Conservation (phyloP, 1,139 yeast genomes). For the Suhomyces bolitotheri region DNA sequence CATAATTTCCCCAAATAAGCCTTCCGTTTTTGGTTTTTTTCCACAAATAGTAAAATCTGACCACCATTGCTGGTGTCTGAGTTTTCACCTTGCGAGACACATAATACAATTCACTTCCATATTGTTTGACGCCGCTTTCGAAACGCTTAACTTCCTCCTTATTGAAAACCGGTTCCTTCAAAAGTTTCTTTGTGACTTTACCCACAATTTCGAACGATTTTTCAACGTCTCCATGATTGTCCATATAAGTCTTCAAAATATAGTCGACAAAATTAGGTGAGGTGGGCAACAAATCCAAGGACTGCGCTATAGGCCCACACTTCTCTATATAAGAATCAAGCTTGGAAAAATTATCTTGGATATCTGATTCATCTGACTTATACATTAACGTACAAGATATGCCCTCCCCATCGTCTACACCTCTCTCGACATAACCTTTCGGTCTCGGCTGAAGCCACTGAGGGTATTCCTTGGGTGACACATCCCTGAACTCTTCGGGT, state of each 20-base stretch:
- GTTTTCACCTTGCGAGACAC: constrained; percentile 68
- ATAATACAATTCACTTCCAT: constrained; percentile 80
- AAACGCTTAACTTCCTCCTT: constrained; percentile 64
- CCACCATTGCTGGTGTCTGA: constrained; percentile 74
- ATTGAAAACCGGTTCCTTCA: constrained; percentile 76
- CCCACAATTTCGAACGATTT: constrained; percentile 43
- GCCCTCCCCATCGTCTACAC: constrained; percentile 60
- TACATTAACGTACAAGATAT: constrained; percentile 67
- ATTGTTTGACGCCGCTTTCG: constrained; percentile 70
- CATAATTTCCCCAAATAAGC: constrained; percentile 78
- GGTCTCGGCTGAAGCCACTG: constrained; percentile 81
- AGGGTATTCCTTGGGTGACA: constrained; percentile 53
- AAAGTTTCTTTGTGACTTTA: constrained; percentile 52
- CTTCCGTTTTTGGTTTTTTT: constrained; percentile 80
- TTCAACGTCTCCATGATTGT: constrained; percentile 48
- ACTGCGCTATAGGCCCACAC: constrained; percentile 59
- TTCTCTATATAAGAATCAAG: constrained; percentile 56
- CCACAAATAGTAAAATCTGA: constrained; percentile 86
- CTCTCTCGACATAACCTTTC: constrained; percentile 82
- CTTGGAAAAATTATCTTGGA: constrained; percentile 30
- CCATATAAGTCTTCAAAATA: constrained; percentile 55
- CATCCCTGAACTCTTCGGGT: constrained; percentile 48
- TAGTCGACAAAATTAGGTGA: constrained; percentile 82
- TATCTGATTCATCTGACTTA: constrained; percentile 48
- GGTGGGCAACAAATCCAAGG: constrained; percentile 33